Base-by-base conservation (phyloP, 768 basidiomycete species). In the Mycena indigotica region DNA sequence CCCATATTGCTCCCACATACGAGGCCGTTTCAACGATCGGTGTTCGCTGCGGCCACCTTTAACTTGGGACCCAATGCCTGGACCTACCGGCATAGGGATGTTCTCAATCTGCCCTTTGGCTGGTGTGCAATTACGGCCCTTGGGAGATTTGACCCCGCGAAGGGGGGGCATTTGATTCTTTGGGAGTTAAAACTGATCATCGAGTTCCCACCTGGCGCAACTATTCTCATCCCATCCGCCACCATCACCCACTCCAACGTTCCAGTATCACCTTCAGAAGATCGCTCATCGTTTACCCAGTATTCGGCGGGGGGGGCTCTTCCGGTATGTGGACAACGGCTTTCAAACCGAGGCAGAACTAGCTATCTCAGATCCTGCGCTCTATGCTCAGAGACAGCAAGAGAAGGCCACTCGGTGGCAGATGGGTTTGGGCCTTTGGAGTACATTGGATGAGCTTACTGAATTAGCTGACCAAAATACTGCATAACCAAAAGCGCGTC, bases 51-150 rank as follows among this genome's bases (percentile, higher is more conserved):
- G 0, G 25, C 48, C 0, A 66, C 66, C 0, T 71, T 75, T 60
- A 75, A 76, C 51, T 63, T 73, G 10, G 69, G 71, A 1, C 54
- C 54, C 0, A 38, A 52, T 0, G 62, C 60, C 0, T 30, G 64
- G 0, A 66, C 66, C 0, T 23, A 29, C 0, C 48, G 0, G 73
- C 77, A 35, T 35, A 19, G 56, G 57, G 74, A 78, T 32, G 41
- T n/a, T 25, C 50, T 41, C 3, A 78, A 78, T 35, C 50, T 69
- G 0, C 60, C 72, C 1, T 65, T 55, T 29, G 72, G 73, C 0
- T 64, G 67, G 61, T 78, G 73, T 35, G 62, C 62, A 0, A 72
- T 76, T n/a, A 64, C 56, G 3, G 63, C 72, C 0, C 38, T 67
- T 0, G 73, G 74, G 0, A 12, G 41, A 2, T 76, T 67, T 52